Percentiles rank a stretch among this genome's conserved stretches.
phyloP scores from a whole-genome alignment of 2,329 filamentous ascomycete genomes.

The Cordyceps javanica region DNA sequence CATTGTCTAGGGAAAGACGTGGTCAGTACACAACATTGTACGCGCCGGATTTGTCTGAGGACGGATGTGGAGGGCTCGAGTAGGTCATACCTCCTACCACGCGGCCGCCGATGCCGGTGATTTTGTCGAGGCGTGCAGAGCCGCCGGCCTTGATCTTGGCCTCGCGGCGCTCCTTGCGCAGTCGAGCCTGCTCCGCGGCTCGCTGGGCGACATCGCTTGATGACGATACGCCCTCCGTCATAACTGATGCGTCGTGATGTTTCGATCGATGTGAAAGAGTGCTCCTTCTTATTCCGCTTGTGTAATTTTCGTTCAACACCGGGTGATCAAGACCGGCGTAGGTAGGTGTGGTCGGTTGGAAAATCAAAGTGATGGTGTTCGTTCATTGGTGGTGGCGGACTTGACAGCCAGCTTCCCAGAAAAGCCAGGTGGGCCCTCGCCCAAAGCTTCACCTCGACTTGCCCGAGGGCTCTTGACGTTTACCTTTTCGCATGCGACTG shows the following conservation, averaged over 20 bases:
- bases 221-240: slow-evolving; percentile 34
- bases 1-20: background rate
- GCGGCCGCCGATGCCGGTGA: slow-evolving; percentile 59
- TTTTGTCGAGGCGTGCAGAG: slow-evolving; percentile 64
- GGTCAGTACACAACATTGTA: background rate
- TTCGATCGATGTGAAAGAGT: background rate
- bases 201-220: slow-evolving; percentile 41
- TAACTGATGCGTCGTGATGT: slow-evolving; percentile 16
- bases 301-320: background rate
- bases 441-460: no score
- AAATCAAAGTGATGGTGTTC: background rate
- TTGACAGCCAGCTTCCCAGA: background rate
- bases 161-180: slow-evolving; percentile 72
- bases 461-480: no score
- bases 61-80: background rate
- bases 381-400: background rate
- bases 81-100: slow-evolving; percentile 25
- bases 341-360: background rate
- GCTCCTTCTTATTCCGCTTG: background rate
- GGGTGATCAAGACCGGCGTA: background rate
- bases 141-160: slow-evolving; percentile 72
- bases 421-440: background rate
- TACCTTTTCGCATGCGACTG: no score
- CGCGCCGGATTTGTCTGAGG: background rate
- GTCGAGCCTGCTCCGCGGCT: slow-evolving; percentile 60